Conservation (phyloP, 192 early-diverging fungal species). For the Chytriomyces sp. region DNA sequence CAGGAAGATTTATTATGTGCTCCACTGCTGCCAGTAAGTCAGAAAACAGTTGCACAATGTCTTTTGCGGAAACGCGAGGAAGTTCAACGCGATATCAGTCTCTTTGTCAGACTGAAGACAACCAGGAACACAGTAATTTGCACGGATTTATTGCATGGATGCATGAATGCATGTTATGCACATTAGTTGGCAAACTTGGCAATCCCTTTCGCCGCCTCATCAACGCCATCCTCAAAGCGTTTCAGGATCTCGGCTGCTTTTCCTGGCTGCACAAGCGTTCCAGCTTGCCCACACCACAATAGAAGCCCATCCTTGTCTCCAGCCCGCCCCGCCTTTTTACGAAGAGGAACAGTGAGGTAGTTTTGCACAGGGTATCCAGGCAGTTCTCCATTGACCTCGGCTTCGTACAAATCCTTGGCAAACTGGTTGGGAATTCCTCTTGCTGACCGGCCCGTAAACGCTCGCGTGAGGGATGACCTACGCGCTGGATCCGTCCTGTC, state of each 20-base stretch:
- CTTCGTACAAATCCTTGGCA: neutral
- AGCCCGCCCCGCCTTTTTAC: conserved; percentile 2
- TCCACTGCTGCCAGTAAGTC: too few species aligned
- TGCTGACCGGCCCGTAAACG: conserved; percentile 9
- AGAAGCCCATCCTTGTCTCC: conserved; percentile 11
- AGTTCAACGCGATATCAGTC: too few species aligned
- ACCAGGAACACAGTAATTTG: too few species aligned
- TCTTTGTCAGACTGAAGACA: too few species aligned
- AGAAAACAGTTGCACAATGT: too few species aligned
- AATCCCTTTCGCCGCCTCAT: neutral
- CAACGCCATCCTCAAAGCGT: neutral
- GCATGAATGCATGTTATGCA: too few species aligned
- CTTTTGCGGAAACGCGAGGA: too few species aligned
- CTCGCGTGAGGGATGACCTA: neutral
- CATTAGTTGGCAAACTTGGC: too few species aligned
- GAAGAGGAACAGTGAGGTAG: conserved; percentile 10
- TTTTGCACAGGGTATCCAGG: conserved; percentile 23
- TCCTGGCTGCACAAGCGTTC: conserved; percentile 11
- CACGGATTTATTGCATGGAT: too few species aligned
- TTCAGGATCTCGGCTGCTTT: conserved; percentile 3
- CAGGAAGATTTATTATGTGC: too few species aligned
- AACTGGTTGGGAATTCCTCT: neutral
- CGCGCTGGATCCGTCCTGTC: conserved; percentile 2
- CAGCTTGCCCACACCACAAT: conserved; percentile 17
- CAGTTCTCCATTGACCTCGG: neutral